A percentile compares a stretch with the other conserved stretches of the same genome.
These are phyloP conservation scores for Astragalus membranaceus DNA, from an alignment of 306 rosid species.

Conservation along the genomic window DNA sequence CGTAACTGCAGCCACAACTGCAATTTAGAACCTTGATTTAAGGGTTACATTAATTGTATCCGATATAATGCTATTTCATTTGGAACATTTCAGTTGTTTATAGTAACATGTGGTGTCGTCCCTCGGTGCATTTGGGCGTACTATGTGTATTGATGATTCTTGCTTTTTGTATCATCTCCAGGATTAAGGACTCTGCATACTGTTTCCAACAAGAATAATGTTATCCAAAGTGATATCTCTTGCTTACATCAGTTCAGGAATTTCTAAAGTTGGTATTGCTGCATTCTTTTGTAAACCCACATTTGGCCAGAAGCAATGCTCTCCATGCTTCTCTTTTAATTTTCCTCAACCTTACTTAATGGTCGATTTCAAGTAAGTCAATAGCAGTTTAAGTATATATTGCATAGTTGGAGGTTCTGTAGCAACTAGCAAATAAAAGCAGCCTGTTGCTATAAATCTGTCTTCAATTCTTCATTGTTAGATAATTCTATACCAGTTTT, in stretches of 20 bases:
- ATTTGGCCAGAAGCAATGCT: slow-evolving; percentile 25
- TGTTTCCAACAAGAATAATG: slow-evolving; percentile 28
- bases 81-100: neutral
- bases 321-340: slow-evolving; percentile 25
- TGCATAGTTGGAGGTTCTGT: neutral
- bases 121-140: neutral
- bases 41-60: neutral
- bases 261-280: slow-evolving; percentile 17
- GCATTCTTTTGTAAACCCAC: slow-evolving; percentile 27
- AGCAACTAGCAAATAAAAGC: neutral
- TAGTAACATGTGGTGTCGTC: neutral
- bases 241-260: slow-evolving; percentile 24
- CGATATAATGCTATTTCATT: neutral
- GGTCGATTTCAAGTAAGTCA: slow-evolving; percentile 54
- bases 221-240: slow-evolving; percentile 25
- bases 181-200: slow-evolving; percentile 23
- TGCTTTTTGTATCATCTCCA: slow-evolving; percentile 6
- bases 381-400: neutral
- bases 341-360: slow-evolving; percentile 32
- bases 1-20: too few relatives aligned
- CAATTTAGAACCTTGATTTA: too few relatives aligned
- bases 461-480: neutral
- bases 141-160: slow-evolving; percentile 6
- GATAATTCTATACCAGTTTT: neutral
- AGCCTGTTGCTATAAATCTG: too few relatives aligned